phyloP scores from a whole-genome alignment of 2,329 filamentous ascomycete species.

The Xylariaceae sp. region DNA sequence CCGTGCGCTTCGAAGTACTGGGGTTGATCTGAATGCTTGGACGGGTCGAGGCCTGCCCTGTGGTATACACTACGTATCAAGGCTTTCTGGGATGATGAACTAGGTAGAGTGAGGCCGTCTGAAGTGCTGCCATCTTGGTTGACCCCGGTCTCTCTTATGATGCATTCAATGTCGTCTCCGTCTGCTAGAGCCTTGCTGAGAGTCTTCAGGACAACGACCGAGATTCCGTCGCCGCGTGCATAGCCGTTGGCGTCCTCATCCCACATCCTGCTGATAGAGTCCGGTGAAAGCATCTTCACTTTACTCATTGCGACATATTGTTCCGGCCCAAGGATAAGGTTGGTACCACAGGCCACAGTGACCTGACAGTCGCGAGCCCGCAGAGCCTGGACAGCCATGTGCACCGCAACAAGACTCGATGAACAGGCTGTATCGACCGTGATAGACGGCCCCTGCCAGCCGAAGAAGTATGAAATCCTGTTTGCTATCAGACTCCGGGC shows the following conservation, averaged over 20 bases:
- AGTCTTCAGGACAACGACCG: conserved; percentile 25
- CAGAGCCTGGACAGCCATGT: neutral
- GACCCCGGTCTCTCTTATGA: conserved; percentile 31
- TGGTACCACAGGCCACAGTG: neutral
- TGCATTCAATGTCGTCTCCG: conserved; percentile 31
- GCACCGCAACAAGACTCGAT: neutral
- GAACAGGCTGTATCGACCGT: neutral
- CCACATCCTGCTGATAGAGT: neutral
- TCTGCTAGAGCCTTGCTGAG: conserved; percentile 30
- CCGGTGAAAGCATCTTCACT: neutral
- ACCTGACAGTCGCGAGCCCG: neutral
- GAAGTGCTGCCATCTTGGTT: conserved; percentile 22
- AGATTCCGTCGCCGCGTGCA: neutral
- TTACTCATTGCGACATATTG: neutral
- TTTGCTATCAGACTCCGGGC: neutral
- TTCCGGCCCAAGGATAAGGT: neutral
- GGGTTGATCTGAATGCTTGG: conserved; percentile 3
- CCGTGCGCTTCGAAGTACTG: conserved; percentile 26
- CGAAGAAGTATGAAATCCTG: neutral
- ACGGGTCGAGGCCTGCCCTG: conserved; percentile 13
- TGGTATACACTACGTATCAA: conserved; percentile 20
- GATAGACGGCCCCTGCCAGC: neutral
- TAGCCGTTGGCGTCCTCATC: neutral
- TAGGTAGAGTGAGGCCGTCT: conserved; percentile 19
- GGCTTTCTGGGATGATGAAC: conserved; percentile 11